A percentile compares a stretch with the other conserved stretches of the same genome.
phyloP scores from a whole-genome alignment of 768 basidiomycete species.

The Arthromyces matolae region DNA sequence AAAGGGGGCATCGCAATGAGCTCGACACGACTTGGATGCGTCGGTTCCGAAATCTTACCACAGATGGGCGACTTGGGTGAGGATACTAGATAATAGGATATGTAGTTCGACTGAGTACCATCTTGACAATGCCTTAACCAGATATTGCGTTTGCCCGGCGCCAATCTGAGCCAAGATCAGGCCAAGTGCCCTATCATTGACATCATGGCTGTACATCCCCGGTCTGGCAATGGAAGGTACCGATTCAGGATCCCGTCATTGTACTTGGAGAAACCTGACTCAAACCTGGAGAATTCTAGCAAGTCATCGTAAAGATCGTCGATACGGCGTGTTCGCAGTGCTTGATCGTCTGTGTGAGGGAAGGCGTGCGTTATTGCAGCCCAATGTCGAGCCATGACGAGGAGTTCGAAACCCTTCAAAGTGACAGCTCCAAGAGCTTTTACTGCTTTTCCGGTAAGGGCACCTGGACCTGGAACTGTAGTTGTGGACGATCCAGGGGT shows the following conservation, averaged over 20 bases:
- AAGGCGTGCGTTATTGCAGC: slow-evolving; percentile 15
- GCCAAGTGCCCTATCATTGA: slow-evolving; percentile 6
- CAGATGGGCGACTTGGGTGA: slow-evolving; percentile 12
- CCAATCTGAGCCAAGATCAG: slow-evolving; percentile 15
- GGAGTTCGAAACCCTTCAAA: slow-evolving; percentile 40
- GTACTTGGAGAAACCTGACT: background rate
- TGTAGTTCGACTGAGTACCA: slow-evolving; percentile 15
- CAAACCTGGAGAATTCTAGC: slow-evolving; percentile 23
- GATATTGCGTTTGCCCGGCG: slow-evolving; percentile 11
- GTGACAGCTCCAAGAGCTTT: slow-evolving; percentile 55
- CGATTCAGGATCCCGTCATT: too few relatives aligned
- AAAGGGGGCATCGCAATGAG: background rate
- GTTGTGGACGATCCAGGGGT: slow-evolving; percentile 19
- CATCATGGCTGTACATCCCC: slow-evolving; percentile 13
- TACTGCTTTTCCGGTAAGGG: slow-evolving; percentile 37
- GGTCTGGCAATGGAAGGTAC: slow-evolving; percentile 1
- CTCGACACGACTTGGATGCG: too few relatives aligned
- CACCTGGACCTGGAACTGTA: slow-evolving; percentile 30
- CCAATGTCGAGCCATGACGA: slow-evolving; percentile 21
- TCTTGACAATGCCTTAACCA: slow-evolving; percentile 10
- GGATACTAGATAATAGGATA: slow-evolving; percentile 10
- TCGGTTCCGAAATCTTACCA: too few relatives aligned
- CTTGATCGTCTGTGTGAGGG: slow-evolving; percentile 21
- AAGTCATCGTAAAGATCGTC: slow-evolving; percentile 18
- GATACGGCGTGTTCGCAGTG: slow-evolving; percentile 11